These are phyloP conservation scores for Magnolia sinica DNA, from an alignment of 164 flowering plant species.

Conservation along the genomic window DNA sequence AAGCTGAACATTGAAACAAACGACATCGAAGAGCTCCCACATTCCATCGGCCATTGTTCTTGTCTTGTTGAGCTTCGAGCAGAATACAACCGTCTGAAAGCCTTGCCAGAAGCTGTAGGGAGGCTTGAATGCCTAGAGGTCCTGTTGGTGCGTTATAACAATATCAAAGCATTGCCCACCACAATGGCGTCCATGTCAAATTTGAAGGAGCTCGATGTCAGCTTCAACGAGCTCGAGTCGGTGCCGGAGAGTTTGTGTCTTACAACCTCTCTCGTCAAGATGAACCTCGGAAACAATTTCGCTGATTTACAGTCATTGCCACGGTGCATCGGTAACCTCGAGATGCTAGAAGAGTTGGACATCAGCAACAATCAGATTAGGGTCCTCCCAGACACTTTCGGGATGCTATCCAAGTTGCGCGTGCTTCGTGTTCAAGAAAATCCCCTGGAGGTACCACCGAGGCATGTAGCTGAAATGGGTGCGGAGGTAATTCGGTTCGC, in stretches of 20 bases:
- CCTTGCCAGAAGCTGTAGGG: constrained; percentile 91
- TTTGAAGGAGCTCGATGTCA: constrained; percentile 72
- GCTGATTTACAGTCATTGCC: constrained; percentile 73
- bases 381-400: constrained; percentile 72
- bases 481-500: constrained; percentile 54
- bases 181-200: constrained; percentile 69
- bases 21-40: constrained; percentile 80
- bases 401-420: constrained; percentile 52
- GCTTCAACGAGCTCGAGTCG: constrained; percentile 87
- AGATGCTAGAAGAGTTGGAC: constrained; percentile 80
- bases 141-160: constrained; percentile 72
- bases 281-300: constrained; percentile 77
- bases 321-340: constrained; percentile 82
- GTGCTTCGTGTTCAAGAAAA: constrained; percentile 61
- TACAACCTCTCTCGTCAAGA: constrained; percentile 67
- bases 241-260: constrained; percentile 89
- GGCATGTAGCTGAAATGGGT: constrained; percentile 60
- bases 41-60: constrained; percentile 64
- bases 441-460: constrained; percentile 80
- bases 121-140: constrained; percentile 63
- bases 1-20: constrained; percentile 64
- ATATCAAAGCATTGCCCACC: constrained; percentile 72
- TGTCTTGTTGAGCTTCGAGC: constrained; percentile 70
- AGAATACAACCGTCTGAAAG: constrained; percentile 80
- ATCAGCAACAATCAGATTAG: constrained; percentile 86